A percentile compares a stretch with the other conserved stretches of the same genome.
Evolutionary conservation across 179 eudicot genomes (phyloP).

Genomic region (Nepenthes alata): DNA sequence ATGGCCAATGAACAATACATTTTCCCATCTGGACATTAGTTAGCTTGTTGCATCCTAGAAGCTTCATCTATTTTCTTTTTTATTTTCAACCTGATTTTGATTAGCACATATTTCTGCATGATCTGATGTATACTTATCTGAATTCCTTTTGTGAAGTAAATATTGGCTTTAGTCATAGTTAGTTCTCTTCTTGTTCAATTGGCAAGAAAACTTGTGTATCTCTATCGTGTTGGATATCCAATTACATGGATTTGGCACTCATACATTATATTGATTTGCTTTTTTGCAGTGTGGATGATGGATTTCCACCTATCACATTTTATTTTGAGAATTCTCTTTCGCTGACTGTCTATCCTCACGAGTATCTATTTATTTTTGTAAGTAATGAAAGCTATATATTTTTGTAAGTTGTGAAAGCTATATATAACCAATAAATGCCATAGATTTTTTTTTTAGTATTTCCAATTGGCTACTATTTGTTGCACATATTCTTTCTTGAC

Average conservation of each 20-base stretch:
- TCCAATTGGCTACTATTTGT: too few species aligned
- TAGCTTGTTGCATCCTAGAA: too few species aligned
- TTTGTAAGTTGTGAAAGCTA: constrained; percentile 21
- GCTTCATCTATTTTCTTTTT: too few species aligned
- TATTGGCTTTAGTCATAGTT: too few species aligned
- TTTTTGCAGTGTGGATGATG: constrained; percentile 30
- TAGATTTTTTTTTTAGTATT: too few species aligned
- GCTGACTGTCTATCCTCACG: constrained; percentile 23
- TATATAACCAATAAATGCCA: background rate
- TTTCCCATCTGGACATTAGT: too few species aligned
- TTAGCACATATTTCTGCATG: too few species aligned
- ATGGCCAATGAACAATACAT: too few species aligned
- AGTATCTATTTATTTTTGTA: constrained; percentile 32
- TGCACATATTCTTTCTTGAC: too few species aligned
- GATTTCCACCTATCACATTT: constrained; percentile 32
- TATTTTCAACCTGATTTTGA: too few species aligned
- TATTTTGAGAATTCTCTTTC: constrained; percentile 20
- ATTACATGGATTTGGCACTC: background rate
- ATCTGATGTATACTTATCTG: too few species aligned
- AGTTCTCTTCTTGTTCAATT: background rate
- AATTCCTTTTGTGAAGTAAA: too few species aligned
- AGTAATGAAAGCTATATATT: constrained; percentile 13
- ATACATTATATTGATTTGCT: background rate
- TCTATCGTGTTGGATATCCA: background rate
- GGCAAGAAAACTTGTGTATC: constrained; percentile 2